A percentile compares a stretch with the other conserved stretches of the same genome.
phyloP scores from a whole-genome alignment of 495 filamentous ascomycete genomes.

The Talaromyces borbonicus region DNA sequence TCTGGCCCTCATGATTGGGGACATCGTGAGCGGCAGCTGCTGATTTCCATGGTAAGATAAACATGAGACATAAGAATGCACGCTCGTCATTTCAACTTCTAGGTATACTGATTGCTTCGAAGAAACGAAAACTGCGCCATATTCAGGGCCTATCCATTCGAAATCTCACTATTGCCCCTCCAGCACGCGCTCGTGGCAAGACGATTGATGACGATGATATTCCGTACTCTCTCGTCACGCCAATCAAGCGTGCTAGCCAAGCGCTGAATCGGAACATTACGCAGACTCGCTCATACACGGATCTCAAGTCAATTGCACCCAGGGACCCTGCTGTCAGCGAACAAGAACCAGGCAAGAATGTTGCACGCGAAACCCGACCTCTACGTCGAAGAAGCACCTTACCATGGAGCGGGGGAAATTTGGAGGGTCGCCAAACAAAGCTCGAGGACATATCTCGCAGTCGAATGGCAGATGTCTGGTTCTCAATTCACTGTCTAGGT shows the following conservation, averaged over 20 bases:
- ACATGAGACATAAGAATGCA: neutral
- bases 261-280: constrained; percentile 47
- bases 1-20: constrained; percentile 8
- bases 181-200: constrained; percentile 48
- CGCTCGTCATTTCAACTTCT: neutral
- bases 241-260: constrained; percentile 56
- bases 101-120: neutral
- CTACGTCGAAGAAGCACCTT: constrained; percentile 57
- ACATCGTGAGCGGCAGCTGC: constrained; percentile 37
- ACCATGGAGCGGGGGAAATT: constrained; percentile 57
- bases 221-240: constrained; percentile 53
- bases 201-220: constrained; percentile 83
- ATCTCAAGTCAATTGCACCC: constrained; percentile 38
- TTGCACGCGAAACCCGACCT: constrained; percentile 18
- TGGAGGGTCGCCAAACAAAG: constrained; percentile 59
- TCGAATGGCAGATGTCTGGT: constrained; percentile 81
- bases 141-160: constrained; percentile 79
- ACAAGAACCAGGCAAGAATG: constrained; percentile 13
- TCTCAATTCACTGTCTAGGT: constrained; percentile 65
- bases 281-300: constrained; percentile 65
- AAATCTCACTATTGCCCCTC: constrained; percentile 58
- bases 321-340: constrained; percentile 16
- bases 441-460: constrained; percentile 62
- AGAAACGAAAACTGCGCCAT: constrained; percentile 87
- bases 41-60: constrained; percentile 35